phyloP scores from a whole-genome alignment of 2,329 filamentous ascomycete species.

The Aureobasidium sp. region DNA sequence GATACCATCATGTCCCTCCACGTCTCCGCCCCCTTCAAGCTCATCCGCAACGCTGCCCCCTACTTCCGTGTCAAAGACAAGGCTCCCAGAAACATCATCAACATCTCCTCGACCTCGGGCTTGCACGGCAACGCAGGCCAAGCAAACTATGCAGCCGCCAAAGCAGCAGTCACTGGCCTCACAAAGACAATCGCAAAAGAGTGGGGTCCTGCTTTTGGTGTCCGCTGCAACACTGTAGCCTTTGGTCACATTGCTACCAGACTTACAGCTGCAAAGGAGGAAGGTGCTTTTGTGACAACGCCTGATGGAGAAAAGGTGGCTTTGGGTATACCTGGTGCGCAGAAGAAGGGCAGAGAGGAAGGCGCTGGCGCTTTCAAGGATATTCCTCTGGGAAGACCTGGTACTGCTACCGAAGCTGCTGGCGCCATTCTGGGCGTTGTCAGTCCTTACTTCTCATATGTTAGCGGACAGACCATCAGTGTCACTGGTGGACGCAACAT shows the following conservation, averaged over 20 bases:
- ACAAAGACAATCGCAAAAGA: slow-evolving; percentile 87
- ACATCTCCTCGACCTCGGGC: slow-evolving; percentile 75
- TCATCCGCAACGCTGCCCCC: slow-evolving; percentile 70
- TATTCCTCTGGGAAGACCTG: slow-evolving; percentile 71
- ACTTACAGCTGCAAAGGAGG: slow-evolving; percentile 77
- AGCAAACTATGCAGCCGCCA: slow-evolving; percentile 79
- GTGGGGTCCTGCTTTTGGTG: slow-evolving; percentile 79
- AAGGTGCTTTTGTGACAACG: slow-evolving; percentile 69
- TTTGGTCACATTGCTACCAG: slow-evolving; percentile 78
- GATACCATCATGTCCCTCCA: slow-evolving; percentile 79
- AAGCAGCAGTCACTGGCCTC: slow-evolving; percentile 74
- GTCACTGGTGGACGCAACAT: slow-evolving; percentile 70
- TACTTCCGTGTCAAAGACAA: slow-evolving; percentile 85
- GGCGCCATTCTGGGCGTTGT: slow-evolving; percentile 68
- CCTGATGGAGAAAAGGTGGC: slow-evolving; percentile 69
- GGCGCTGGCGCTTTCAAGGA: slow-evolving; percentile 44
- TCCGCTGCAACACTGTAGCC: slow-evolving; percentile 74
- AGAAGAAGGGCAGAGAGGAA: slow-evolving; percentile 39
- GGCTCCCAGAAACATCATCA: slow-evolving; percentile 70
- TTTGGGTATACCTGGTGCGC: slow-evolving; percentile 63
- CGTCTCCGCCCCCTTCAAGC: slow-evolving; percentile 77
- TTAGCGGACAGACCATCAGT: slow-evolving; percentile 78
- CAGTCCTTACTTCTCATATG: slow-evolving; percentile 77
- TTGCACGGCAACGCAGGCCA: slow-evolving; percentile 86
- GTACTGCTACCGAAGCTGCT: slow-evolving; percentile 73